phyloP scores from a whole-genome alignment of 345 rosid species.

The Punica granatum region DNA sequence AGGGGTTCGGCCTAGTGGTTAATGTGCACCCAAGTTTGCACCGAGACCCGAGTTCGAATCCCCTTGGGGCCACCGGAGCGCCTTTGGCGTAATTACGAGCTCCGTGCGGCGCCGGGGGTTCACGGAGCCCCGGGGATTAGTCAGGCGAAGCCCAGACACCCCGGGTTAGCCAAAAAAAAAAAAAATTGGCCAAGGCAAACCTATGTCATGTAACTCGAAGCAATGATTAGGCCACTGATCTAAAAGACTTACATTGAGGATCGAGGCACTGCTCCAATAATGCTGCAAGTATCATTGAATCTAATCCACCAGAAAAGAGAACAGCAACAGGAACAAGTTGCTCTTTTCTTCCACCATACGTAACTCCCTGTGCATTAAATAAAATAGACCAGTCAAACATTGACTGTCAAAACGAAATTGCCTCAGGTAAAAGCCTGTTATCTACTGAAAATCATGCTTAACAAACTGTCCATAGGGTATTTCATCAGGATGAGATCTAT shows the following conservation, averaged over 20 bases:
- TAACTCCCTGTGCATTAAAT: constrained; percentile 32
- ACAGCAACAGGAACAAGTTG: constrained; percentile 69
- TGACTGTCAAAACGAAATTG: not conserved
- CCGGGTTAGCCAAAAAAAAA: no score
- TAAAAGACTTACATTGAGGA: constrained; percentile 45
- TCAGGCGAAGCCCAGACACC: no score
- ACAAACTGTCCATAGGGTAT: not conserved
- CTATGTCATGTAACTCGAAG: not conserved
- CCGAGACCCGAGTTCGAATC: no score
- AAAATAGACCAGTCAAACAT: not conserved
- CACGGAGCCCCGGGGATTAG: no score
- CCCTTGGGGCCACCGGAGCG: no score
- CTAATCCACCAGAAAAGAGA: constrained; percentile 94
- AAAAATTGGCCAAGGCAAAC: not conserved
- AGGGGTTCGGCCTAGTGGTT: no score
- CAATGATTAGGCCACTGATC: not conserved
- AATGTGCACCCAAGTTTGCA: no score
- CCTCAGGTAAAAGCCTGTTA: not conserved
- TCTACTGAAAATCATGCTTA: not conserved
- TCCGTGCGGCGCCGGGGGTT: no score
- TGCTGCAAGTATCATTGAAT: constrained; percentile 94
- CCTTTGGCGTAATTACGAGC: no score
- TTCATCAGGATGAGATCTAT: no score
- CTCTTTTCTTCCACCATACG: constrained; percentile 15
- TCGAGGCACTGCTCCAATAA: constrained; percentile 70